These are phyloP conservation scores for Pulveroboletus sp. DNA, from an alignment of 768 basidiomycete species.

Conservation along the genomic window DNA sequence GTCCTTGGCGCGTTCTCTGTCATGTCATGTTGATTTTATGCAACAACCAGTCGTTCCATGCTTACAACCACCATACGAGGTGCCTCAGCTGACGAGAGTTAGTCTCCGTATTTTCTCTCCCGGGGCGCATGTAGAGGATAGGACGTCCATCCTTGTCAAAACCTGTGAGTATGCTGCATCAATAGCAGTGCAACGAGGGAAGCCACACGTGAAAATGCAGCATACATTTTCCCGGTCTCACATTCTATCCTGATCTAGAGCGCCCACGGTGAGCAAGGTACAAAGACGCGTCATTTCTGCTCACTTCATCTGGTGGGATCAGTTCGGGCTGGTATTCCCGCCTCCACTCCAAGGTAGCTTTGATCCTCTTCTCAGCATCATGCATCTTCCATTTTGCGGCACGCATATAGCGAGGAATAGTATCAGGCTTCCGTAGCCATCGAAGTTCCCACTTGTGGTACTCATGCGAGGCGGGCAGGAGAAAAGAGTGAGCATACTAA, in stretches of 20 bases:
- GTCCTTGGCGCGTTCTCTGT: constrained; percentile 84
- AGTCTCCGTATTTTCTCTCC: constrained; percentile 77
- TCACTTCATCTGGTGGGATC: constrained; percentile 71
- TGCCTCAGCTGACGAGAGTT: constrained; percentile 77
- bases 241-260: constrained; percentile 66
- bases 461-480: constrained; percentile 62
- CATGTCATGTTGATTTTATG: too few species aligned
- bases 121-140: constrained; percentile 85
- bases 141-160: constrained; percentile 87
- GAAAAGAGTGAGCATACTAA: constrained; percentile 65
- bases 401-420: constrained; percentile 68
- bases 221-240: constrained; percentile 86
- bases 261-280: background rate
- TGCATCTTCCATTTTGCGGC: constrained; percentile 80
- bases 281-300: constrained; percentile 1
- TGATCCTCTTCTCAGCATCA: constrained; percentile 75
- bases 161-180: constrained; percentile 66
- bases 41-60: constrained; percentile 9
- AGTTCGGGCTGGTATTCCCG: constrained; percentile 82
- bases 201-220: constrained; percentile 1
- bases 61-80: constrained; percentile 83
- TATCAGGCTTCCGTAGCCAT: constrained; percentile 71
- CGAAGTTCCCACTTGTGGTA: constrained; percentile 75
- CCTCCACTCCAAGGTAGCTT: constrained; percentile 79
- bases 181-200: background rate